These are phyloP conservation scores for Gossypium australe DNA, from an alignment of 345 rosid genomes.

Conservation along the genomic window DNA sequence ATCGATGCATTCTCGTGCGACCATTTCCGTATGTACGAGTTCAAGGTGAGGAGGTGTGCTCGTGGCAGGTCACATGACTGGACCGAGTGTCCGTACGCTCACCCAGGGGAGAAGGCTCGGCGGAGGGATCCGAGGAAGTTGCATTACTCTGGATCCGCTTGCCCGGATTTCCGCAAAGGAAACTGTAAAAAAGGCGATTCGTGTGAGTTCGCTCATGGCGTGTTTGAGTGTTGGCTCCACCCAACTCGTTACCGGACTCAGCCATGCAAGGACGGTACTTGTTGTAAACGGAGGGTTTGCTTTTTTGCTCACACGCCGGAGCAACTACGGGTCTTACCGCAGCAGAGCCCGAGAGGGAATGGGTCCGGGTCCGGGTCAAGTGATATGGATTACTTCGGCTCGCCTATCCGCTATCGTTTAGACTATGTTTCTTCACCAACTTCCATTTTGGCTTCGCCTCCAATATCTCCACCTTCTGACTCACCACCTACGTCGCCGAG, in stretches of 20 bases:
- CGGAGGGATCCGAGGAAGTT: slow-evolving; percentile 55
- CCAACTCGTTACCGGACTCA: slow-evolving; percentile 79
- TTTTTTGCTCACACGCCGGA: slow-evolving; percentile 83
- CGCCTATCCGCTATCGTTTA: slow-evolving; percentile 24
- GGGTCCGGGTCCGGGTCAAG: slow-evolving; percentile 18
- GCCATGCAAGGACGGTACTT: slow-evolving; percentile 73
- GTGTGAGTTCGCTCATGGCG: slow-evolving; percentile 64
- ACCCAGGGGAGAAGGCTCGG: slow-evolving; percentile 63
- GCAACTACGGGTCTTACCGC: slow-evolving; percentile 52
- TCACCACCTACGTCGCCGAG: slow-evolving; percentile 57
- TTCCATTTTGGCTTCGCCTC: slow-evolving; percentile 40
- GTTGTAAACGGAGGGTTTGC: slow-evolving; percentile 64
- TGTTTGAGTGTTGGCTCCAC: slow-evolving; percentile 91
- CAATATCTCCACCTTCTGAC: slow-evolving; percentile 39
- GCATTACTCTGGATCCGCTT: slow-evolving; percentile 50
- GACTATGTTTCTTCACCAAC: slow-evolving; percentile 44
- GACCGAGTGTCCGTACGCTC: slow-evolving; percentile 74
- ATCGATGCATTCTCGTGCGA: slow-evolving; percentile 51
- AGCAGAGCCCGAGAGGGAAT: slow-evolving; percentile 30
- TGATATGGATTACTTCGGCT: slow-evolving; percentile 33
- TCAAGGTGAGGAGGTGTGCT: slow-evolving; percentile 51
- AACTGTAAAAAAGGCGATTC: slow-evolving; percentile 48
- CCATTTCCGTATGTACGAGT: slow-evolving; percentile 62
- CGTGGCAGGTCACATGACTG: slow-evolving; percentile 66
- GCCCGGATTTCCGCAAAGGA: slow-evolving; percentile 67